A percentile compares a stretch with the other conserved stretches of the same genome.
These are phyloP conservation scores for Tuber aestivum DNA, from an alignment of 495 filamentous ascomycete species.

Conservation along the genomic window DNA sequence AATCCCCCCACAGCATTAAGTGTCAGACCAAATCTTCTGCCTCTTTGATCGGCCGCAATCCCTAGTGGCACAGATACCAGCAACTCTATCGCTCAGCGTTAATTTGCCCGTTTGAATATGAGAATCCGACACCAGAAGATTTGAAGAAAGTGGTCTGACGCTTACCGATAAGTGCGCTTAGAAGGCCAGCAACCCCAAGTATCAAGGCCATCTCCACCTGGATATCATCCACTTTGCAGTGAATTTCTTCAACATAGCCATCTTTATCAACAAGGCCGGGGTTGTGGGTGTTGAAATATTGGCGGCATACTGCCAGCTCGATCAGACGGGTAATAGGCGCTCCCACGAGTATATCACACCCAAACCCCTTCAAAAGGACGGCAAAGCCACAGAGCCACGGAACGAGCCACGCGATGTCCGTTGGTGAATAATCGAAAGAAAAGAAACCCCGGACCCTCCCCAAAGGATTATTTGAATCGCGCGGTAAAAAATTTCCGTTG, in stretches of 20 bases:
- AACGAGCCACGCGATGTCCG: not conserved
- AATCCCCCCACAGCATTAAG: conserved; percentile 4
- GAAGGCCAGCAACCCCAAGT: not conserved
- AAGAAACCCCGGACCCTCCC: not conserved
- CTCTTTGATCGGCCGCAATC: conserved; percentile 4
- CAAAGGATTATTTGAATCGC: not conserved
- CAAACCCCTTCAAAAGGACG: conserved; percentile 7
- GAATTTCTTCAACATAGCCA: not conserved
- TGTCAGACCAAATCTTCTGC: not conserved
- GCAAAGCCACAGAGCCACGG: not conserved
- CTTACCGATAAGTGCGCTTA: conserved; percentile 8
- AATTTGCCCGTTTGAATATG: not conserved
- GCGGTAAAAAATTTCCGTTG: not conserved
- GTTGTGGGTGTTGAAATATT: not conserved
- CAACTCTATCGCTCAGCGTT: conserved; percentile 10
- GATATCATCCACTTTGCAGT: conserved; percentile 8
- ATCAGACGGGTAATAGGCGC: conserved; percentile 13
- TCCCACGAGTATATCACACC: not conserved
- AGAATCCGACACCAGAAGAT: not conserved
- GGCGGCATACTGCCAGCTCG: not conserved
- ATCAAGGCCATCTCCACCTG: not conserved
- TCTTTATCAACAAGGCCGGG: not conserved
- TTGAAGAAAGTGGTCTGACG: not conserved
- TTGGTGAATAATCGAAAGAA: not conserved
- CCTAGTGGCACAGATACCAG: conserved; percentile 7